These are phyloP conservation scores for Serendipita sp. DNA, from an alignment of 768 basidiomycete species.

Conservation along the genomic window DNA sequence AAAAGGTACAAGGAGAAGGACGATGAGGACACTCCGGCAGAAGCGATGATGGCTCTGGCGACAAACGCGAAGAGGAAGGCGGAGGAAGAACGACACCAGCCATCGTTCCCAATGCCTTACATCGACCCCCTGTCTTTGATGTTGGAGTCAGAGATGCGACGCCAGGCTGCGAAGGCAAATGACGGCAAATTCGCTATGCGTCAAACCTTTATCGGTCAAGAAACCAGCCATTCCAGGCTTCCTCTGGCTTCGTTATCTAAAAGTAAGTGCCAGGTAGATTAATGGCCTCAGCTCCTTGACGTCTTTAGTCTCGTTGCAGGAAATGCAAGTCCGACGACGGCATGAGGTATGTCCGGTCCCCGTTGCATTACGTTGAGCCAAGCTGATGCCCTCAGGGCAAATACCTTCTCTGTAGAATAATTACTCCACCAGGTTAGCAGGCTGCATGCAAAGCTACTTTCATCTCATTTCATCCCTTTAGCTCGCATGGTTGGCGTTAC, in stretches of 20 bases:
- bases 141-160: neutral
- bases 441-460: neutral
- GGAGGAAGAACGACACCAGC: neutral
- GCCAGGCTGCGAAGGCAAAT: neutral
- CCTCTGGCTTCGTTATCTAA: neutral
- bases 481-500: constrained; percentile 4
- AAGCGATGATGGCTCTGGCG: neutral
- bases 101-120: neutral
- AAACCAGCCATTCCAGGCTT: neutral
- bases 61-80: neutral
- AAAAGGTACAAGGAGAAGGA: too few species aligned
- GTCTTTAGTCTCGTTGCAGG: neutral
- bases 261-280: neutral
- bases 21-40: too few species aligned
- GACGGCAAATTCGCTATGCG: neutral
- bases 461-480: neutral
- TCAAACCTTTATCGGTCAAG: neutral
- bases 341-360: neutral
- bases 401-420: neutral
- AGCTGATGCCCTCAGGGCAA: neutral
- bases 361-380: neutral
- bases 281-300: neutral
- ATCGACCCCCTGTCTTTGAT: neutral
- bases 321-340: neutral
- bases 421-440: neutral